These are phyloP conservation scores for Ascochyta lentis DNA, from an alignment of 2,329 filamentous ascomycete species.

Conservation along the genomic window DNA sequence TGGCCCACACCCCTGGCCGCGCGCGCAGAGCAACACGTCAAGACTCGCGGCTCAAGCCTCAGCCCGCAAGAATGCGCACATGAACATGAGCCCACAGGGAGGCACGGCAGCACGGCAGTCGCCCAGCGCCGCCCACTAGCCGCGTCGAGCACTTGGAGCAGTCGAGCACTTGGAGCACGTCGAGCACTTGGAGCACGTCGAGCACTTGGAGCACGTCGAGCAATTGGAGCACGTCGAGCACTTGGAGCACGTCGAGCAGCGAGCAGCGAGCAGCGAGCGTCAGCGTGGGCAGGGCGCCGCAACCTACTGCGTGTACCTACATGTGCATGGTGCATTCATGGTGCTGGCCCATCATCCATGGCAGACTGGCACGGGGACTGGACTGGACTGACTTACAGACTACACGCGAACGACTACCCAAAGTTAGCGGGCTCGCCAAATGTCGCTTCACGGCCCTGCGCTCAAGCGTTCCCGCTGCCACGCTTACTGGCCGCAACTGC, in stretches of 20 bases:
- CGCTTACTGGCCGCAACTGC: conserved; percentile 12
- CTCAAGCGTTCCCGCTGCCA: conserved; percentile 15
- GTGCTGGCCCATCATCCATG: conserved; percentile 1
- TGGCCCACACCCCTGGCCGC: neutral
- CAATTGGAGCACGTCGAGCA: too few species aligned
- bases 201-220: too few species aligned
- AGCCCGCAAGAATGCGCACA: conserved; percentile 20
- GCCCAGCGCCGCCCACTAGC: conserved; percentile 22
- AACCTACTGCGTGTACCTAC: neutral
- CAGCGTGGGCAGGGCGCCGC: conserved; percentile 27
- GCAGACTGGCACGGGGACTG: conserved; percentile 2
- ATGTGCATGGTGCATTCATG: neutral
- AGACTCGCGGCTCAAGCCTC: too few species aligned
- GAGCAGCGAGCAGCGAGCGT: too few species aligned
- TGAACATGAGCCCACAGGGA: too few species aligned
- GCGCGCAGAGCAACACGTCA: conserved; percentile 13
- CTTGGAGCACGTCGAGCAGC: neutral
- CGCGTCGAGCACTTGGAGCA: conserved; percentile 28
- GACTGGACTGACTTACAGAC: neutral
- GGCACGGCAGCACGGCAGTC: neutral
- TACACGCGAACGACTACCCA: conserved; percentile 1
- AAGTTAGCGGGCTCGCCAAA: conserved; percentile 10
- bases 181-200: too few species aligned
- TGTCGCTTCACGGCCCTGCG: conserved; percentile 23
- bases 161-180: too few species aligned